A percentile compares a stretch with the other conserved stretches of the same genome.
phyloP scores from a whole-genome alignment of 1,284 basidiomycete species.

The Cryptococcus sp. region DNA sequence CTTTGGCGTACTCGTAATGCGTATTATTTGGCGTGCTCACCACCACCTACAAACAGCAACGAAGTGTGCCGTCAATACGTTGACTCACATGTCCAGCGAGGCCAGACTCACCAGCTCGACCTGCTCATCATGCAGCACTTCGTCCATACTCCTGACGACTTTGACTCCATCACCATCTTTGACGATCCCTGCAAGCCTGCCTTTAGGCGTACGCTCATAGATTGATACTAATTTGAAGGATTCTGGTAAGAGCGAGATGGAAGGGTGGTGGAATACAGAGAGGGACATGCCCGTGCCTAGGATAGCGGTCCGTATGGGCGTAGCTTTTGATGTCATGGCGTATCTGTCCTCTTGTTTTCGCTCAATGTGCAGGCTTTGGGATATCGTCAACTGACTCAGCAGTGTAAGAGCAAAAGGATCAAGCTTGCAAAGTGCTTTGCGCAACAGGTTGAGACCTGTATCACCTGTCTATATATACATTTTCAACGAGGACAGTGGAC shows the following conservation, averaged over 20 bases:
- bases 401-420: too few relatives aligned
- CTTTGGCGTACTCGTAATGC: conserved; percentile 63
- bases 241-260: conserved; percentile 71
- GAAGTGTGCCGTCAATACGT: background rate
- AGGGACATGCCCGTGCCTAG: conserved; percentile 74
- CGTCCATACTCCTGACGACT: conserved; percentile 48
- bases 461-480: too few relatives aligned
- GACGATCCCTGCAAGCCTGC: conserved; percentile 12
- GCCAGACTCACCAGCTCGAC: conserved; percentile 49
- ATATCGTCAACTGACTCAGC: too few relatives aligned
- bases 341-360: too few relatives aligned
- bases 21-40: conserved; percentile 78
- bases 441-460: too few relatives aligned
- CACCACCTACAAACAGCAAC: conserved; percentile 52
- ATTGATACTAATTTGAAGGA: conserved; percentile 72
- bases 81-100: too few relatives aligned
- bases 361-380: too few relatives aligned
- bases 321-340: conserved; percentile 3
- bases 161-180: conserved; percentile 38
- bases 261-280: conserved; percentile 75
- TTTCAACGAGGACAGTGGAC: too few relatives aligned
- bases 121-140: conserved; percentile 49
- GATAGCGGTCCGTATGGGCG: conserved; percentile 67
- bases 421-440: too few relatives aligned
- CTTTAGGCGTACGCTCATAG: conserved; percentile 45